Percentiles rank a stretch among this genome's conserved stretches.
These are phyloP conservation scores for Spergularia marina DNA, from an alignment of 148 eudicot genomes.

Conservation along the genomic window DNA sequence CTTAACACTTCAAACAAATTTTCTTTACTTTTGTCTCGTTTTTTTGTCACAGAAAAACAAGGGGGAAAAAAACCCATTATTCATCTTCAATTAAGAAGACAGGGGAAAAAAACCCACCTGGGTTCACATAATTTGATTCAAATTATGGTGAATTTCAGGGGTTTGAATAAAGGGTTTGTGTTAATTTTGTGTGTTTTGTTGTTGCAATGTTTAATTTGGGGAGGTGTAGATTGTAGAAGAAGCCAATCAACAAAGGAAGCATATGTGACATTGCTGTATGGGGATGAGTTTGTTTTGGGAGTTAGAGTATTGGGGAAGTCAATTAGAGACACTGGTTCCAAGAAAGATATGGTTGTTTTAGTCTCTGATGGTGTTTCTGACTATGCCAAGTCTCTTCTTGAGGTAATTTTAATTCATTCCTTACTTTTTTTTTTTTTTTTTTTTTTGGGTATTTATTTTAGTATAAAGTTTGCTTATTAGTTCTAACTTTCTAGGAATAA, in stretches of 20 bases:
- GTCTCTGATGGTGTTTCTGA: conserved; percentile 93
- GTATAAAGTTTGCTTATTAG: background rate
- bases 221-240: conserved; percentile 33
- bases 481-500: background rate
- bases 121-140: background rate
- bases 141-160: conserved; percentile 41
- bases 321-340: conserved; percentile 63
- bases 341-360: conserved; percentile 77
- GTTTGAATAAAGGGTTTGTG: conserved; percentile 39
- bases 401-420: conserved; percentile 34
- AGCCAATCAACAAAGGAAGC: conserved; percentile 53
- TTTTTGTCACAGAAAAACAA: no score
- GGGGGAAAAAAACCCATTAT: background rate
- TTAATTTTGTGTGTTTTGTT: conserved; percentile 27
- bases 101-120: background rate
- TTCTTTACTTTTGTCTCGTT: no score
- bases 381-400: conserved; percentile 61
- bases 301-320: conserved; percentile 85
- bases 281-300: conserved; percentile 86
- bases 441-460: background rate
- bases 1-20: no score
- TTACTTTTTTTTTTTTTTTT: background rate
- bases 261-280: conserved; percentile 82
- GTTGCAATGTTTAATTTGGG: conserved; percentile 22
- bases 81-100: background rate